Conservation (phyloP, 2,329 filamentous ascomycete genomes). For the Acarospora socialis region DNA sequence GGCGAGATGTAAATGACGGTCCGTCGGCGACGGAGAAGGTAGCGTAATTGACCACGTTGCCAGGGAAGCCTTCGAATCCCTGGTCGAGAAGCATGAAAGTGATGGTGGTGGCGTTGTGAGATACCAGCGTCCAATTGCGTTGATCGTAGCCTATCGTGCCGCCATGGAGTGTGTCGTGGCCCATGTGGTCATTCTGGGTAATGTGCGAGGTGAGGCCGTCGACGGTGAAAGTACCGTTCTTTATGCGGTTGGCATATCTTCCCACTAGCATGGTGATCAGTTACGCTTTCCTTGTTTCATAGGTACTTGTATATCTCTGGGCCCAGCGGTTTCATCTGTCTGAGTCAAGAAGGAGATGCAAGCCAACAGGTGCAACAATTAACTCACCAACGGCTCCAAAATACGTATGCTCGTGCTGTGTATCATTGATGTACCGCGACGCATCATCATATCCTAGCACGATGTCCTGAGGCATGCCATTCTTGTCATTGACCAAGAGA, state of each 20-base stretch:
- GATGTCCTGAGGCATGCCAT: constrained; percentile 55
- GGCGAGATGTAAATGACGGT: constrained; percentile 60
- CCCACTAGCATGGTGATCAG: constrained; percentile 60
- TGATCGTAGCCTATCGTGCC: constrained; percentile 62
- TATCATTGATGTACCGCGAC: constrained; percentile 50
- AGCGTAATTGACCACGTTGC: constrained; percentile 58
- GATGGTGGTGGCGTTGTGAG: constrained; percentile 51
- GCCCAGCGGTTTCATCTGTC: no score
- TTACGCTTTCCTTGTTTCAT: no score
- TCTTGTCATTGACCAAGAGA: constrained; percentile 53
- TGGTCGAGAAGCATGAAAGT: constrained; percentile 65
- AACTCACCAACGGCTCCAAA: no score
- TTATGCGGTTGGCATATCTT: constrained; percentile 69
- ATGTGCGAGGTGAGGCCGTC: constrained; percentile 48
- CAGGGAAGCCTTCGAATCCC: constrained; percentile 63
- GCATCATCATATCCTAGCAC: constrained; percentile 66
- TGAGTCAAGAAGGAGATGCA: no score
- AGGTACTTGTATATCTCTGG: no score
- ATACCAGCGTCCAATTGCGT: constrained; percentile 62
- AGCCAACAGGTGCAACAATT: no score
- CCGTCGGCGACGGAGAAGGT: constrained; percentile 55
- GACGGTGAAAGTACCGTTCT: constrained; percentile 58
- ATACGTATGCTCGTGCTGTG: constrained; percentile 53
- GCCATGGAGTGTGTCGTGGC: constrained; percentile 54
- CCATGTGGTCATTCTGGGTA: constrained; percentile 44